Evolutionary conservation across 2,329 filamentous ascomycete species (phyloP).

Genomic region (Alternaria incomplexa): DNA sequence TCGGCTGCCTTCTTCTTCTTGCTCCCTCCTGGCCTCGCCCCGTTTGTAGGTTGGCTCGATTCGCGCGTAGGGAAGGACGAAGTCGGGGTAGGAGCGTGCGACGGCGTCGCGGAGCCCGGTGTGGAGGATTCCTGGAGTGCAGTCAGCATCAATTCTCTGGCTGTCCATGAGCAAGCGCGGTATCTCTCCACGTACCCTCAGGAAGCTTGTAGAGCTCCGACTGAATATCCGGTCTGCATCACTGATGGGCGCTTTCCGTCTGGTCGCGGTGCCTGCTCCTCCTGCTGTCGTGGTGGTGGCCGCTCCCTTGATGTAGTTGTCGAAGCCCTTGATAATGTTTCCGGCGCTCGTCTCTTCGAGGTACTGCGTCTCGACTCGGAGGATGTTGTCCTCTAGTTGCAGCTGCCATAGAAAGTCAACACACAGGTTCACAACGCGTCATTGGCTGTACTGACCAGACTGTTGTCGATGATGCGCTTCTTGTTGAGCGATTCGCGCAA

Average conservation of each 20-base stretch:
- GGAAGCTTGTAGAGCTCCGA: constrained; percentile 49
- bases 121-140: constrained; percentile 47
- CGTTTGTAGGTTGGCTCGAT: constrained; percentile 52
- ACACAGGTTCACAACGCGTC: constrained; percentile 3
- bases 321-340: constrained; percentile 97
- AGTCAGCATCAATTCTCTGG: constrained; percentile 16
- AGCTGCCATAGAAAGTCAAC: constrained; percentile 50
- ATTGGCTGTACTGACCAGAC: constrained; percentile 55
- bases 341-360: constrained; percentile 83
- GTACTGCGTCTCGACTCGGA: constrained; percentile 82
- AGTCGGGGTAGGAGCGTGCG: constrained; percentile 56
- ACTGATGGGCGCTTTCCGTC: constrained; percentile 66
- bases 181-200: constrained; percentile 37
- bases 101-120: constrained; percentile 48
- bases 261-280: constrained; percentile 54
- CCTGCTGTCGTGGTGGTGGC: constrained; percentile 62
- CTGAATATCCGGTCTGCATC: constrained; percentile 77
- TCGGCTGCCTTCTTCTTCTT: constrained; percentile 55
- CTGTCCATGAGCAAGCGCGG: not conserved
- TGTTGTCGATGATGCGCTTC: constrained; percentile 68
- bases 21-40: constrained; percentile 46
- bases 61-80: constrained; percentile 56
- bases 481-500: constrained; percentile 71
- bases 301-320: constrained; percentile 93
- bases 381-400: constrained; percentile 79